Conservation (phyloP, 371 early-diverging fungal species). For the Lichtheimia ornata region DNA sequence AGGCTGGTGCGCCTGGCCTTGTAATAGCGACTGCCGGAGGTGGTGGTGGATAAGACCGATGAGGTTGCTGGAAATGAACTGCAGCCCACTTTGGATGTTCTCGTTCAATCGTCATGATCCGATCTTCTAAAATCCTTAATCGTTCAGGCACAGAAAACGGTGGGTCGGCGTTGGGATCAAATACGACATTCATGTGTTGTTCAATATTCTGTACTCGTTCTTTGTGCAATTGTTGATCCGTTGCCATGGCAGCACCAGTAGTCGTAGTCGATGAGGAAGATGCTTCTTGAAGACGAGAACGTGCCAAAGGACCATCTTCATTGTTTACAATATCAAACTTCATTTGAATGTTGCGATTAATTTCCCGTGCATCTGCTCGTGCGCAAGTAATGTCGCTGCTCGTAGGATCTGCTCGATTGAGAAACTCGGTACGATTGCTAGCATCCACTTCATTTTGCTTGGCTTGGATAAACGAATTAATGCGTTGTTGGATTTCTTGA, state of each 20-base stretch:
- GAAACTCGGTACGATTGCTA: conserved; percentile 73
- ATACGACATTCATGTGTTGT: conserved; percentile 66
- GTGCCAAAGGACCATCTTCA: conserved; percentile 72
- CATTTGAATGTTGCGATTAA: conserved; percentile 84
- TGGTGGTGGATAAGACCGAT: conserved; percentile 46
- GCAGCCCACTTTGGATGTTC: conserved; percentile 76
- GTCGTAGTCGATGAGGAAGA: conserved; percentile 11
- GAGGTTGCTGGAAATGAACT: conserved; percentile 69
- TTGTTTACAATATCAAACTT: conserved; percentile 77
- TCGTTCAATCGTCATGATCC: conserved; percentile 67
- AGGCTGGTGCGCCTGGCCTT: conserved; percentile 16
- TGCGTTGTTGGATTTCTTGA: conserved; percentile 46
- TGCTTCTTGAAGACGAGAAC: conserved; percentile 34
- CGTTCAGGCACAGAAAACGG: conserved; percentile 46
- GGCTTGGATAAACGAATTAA: conserved; percentile 59
- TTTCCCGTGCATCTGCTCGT: conserved; percentile 71
- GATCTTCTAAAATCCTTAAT: conserved; percentile 69
- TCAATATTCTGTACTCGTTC: conserved; percentile 64
- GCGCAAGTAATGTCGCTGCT: conserved; percentile 57
- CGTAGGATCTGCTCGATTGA: conserved; percentile 43
- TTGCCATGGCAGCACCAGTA: neutral
- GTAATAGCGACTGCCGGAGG: conserved; percentile 39
- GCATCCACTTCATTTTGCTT: conserved; percentile 69
- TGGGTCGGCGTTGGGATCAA: conserved; percentile 37
- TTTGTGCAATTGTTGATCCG: neutral